Evolutionary conservation across 2,329 filamentous ascomycete genomes (phyloP).

Genomic region (Colletotrichum gloeosporioides): DNA sequence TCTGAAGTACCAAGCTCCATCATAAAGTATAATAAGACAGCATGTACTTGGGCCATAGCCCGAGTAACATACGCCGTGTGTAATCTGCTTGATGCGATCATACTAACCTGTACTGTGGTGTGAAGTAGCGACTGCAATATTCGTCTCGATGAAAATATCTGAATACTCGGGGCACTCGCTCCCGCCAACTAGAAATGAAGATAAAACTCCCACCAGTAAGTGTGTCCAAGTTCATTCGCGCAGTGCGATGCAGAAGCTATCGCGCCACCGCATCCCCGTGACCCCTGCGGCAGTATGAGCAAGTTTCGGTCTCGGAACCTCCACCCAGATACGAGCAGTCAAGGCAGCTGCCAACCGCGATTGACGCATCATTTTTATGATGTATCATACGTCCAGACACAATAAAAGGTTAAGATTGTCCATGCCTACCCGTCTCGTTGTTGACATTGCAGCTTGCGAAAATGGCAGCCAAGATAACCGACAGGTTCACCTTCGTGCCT

Average conservation of each 20-base stretch:
- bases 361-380: background rate
- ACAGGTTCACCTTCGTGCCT: conserved; percentile 9
- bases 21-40: background rate
- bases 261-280: background rate
- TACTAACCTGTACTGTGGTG: background rate
- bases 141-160: background rate
- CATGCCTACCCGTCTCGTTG: background rate
- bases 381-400: background rate
- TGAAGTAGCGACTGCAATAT: background rate
- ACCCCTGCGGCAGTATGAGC: conserved; percentile 13
- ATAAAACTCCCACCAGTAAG: background rate
- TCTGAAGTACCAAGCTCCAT: background rate
- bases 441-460: background rate
- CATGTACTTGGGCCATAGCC: background rate
- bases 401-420: background rate
- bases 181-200: background rate
- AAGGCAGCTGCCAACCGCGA: background rate
- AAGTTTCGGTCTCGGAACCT: background rate
- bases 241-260: background rate
- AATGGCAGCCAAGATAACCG: background rate
- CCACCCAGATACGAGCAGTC: background rate
- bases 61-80: background rate
- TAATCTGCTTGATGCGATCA: background rate
- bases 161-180: background rate
- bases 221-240: background rate